These are phyloP conservation scores for Barnettozyma populi DNA, from an alignment of 805 yeast species.

Conservation along the genomic window DNA sequence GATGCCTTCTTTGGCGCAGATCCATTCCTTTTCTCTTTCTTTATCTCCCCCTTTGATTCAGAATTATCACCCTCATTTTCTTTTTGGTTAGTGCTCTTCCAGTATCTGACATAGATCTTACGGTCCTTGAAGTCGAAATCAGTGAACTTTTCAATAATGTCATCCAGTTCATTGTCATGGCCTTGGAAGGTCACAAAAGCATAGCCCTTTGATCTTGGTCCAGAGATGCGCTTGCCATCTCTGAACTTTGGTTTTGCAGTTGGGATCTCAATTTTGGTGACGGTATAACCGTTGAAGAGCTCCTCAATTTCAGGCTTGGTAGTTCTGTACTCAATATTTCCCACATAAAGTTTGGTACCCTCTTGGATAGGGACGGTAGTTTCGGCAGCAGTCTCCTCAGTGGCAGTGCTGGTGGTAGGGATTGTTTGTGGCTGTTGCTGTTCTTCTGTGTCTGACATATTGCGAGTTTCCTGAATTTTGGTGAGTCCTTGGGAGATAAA, in stretches of 20 bases:
- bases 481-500: not conserved
- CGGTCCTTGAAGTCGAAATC: conserved; percentile 41
- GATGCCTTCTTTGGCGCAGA: conserved; percentile 9
- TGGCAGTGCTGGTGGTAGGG: not conserved
- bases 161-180: conserved; percentile 36
- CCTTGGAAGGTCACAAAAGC: conserved; percentile 50
- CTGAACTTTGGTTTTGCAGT: conserved; percentile 31
- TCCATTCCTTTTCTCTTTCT: conserved; percentile 2
- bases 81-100: conserved; percentile 9
- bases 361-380: conserved; percentile 2
- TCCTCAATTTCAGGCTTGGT: conserved; percentile 50
- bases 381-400: not conserved
- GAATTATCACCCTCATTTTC: conserved; percentile 4
- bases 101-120: conserved; percentile 42
- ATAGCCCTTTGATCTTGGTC: conserved; percentile 44
- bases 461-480: not conserved
- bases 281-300: conserved; percentile 43
- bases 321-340: conserved; percentile 58
- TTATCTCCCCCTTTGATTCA: not conserved
- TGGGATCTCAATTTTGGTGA: conserved; percentile 48
- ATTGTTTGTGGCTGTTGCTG: not conserved
- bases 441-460: conserved; percentile 1
- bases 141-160: conserved; percentile 37
- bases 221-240: conserved; percentile 30
- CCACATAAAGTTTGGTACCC: conserved; percentile 52